Conservation (phyloP, 495 filamentous ascomycete species). For the Lentithecium fluviatile region DNA sequence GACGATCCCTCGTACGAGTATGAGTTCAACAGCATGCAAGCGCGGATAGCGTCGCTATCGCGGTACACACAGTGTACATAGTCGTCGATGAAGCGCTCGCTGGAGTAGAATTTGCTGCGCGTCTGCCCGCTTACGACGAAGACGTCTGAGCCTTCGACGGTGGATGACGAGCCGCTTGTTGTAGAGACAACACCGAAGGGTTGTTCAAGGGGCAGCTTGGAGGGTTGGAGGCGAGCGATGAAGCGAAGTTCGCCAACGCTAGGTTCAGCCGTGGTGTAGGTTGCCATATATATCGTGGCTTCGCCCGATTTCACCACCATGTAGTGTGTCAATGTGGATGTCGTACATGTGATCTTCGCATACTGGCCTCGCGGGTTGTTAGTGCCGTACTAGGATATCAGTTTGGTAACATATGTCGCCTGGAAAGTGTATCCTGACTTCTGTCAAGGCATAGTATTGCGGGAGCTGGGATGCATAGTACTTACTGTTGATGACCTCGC, state of each 20-base stretch:
- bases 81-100: constrained; percentile 66
- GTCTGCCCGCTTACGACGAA: constrained; percentile 61
- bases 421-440: no score
- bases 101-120: constrained; percentile 68
- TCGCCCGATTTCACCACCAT: constrained; percentile 60
- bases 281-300: constrained; percentile 61
- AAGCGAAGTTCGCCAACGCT: constrained; percentile 62
- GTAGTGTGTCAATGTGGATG: constrained; percentile 62
- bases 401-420: no score
- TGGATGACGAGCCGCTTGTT: constrained; percentile 50
- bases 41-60: constrained; percentile 46
- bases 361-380: constrained; percentile 44
- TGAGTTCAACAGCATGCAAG: constrained; percentile 52
- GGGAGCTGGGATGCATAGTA: not conserved
- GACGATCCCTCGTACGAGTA: constrained; percentile 51
- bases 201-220: constrained; percentile 55
- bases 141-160: constrained; percentile 64
- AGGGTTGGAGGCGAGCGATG: constrained; percentile 60
- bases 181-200: constrained; percentile 52
- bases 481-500: constrained; percentile 45
- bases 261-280: constrained; percentile 61
- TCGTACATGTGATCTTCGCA: constrained; percentile 62
- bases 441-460: no score
- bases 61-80: constrained; percentile 59
- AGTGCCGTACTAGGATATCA: no score